Conservation (phyloP, 345 rosid genomes). For the Lagerstroemia speciosa region DNA sequence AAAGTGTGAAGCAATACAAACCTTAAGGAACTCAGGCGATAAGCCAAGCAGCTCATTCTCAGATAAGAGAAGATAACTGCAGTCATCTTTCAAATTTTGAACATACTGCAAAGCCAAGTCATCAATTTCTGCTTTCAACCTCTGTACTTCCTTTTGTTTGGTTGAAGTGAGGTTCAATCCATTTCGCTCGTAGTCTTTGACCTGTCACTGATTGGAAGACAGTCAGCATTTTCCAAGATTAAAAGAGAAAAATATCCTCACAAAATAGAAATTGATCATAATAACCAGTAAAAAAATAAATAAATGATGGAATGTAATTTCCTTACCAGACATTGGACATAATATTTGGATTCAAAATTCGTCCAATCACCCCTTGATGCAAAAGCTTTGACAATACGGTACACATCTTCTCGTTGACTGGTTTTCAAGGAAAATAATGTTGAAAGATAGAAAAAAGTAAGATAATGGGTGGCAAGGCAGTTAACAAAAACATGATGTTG, state of each 20-base stretch:
- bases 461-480: neutral
- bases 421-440: conserved; percentile 7
- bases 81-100: conserved; percentile 65
- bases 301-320: conserved; percentile 18
- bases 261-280: neutral
- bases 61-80: conserved; percentile 47
- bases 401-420: conserved; percentile 84
- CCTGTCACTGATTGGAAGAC: conserved; percentile 78
- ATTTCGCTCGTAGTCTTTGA: conserved; percentile 79
- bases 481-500: no score
- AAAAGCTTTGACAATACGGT: conserved; percentile 54
- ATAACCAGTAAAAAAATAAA: neutral
- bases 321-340: conserved; percentile 71
- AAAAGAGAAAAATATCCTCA: neutral
- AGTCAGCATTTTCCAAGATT: conserved; percentile 26
- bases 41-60: conserved; percentile 71
- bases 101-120: conserved; percentile 63
- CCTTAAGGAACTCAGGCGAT: conserved; percentile 74
- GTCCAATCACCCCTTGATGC: conserved; percentile 54
- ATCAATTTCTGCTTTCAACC: conserved; percentile 60
- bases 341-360: conserved; percentile 47
- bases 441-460: neutral
- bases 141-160: conserved; percentile 72
- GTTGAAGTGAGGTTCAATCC: conserved; percentile 76
- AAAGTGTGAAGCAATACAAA: conserved; percentile 14